Conservation (phyloP, 192 early-diverging fungal genomes). For the Backusella sp. region DNA sequence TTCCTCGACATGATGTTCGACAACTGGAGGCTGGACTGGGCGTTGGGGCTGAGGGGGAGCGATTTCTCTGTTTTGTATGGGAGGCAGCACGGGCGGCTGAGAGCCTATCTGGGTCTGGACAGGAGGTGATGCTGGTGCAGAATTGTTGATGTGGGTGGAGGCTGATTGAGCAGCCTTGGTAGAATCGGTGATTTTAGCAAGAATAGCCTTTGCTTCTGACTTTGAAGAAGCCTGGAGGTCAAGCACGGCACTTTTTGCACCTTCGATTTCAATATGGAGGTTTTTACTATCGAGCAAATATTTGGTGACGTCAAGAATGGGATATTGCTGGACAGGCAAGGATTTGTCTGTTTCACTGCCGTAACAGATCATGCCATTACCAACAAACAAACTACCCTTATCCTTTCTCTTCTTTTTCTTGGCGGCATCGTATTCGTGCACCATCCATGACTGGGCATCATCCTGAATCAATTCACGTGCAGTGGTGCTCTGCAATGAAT, state of each 20-base stretch:
- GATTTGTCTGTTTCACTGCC: slow-evolving; percentile 62
- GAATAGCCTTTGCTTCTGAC: slow-evolving; percentile 65
- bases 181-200: slow-evolving; percentile 60
- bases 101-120: background rate
- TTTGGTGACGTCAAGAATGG: slow-evolving; percentile 58
- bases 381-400: slow-evolving; percentile 64
- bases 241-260: slow-evolving; percentile 50
- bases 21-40: slow-evolving; percentile 18
- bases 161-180: slow-evolving; percentile 46
- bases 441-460: slow-evolving; percentile 50
- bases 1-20: slow-evolving; percentile 24
- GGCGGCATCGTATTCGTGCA: slow-evolving; percentile 53
- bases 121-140: slow-evolving; percentile 28
- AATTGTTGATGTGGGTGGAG: slow-evolving; percentile 10
- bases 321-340: slow-evolving; percentile 57
- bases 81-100: slow-evolving; percentile 14
- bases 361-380: slow-evolving; percentile 60
- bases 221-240: slow-evolving; percentile 64
- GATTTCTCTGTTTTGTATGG: background rate
- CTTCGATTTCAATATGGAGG: slow-evolving; percentile 61
- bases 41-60: background rate
- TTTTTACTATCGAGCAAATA: slow-evolving; percentile 64
- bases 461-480: slow-evolving; percentile 3
- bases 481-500: background rate
- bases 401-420: slow-evolving; percentile 77